Conservation (phyloP, 441 rosid genomes). For the Manihot esculenta region DNA sequence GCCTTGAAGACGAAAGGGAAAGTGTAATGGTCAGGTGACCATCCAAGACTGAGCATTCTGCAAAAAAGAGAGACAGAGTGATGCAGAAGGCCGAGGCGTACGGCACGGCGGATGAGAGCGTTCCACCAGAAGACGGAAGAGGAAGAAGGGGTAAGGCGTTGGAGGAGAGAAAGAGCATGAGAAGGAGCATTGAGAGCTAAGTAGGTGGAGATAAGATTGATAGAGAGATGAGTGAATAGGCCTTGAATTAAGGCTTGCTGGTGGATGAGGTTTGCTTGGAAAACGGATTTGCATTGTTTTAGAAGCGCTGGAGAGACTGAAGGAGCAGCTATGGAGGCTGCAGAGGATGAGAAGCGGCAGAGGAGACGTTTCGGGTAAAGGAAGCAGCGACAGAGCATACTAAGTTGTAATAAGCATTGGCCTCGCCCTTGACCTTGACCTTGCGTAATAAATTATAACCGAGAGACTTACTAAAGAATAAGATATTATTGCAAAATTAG, state of each 20-base stretch:
- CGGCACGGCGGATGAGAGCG: slow-evolving; percentile 50
- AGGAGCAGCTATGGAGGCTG: slow-evolving; percentile 27
- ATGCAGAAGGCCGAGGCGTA: slow-evolving; percentile 33
- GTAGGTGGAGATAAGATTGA: slow-evolving; percentile 67
- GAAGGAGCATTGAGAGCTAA: slow-evolving; percentile 50
- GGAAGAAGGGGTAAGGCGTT: slow-evolving; percentile 47
- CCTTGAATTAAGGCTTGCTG: slow-evolving; percentile 56
- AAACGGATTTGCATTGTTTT: slow-evolving; percentile 59
- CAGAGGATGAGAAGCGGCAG: slow-evolving; percentile 17
- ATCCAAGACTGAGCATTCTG: slow-evolving; percentile 52
- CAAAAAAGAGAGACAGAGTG: slow-evolving; percentile 42
- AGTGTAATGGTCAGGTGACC: slow-evolving; percentile 76
- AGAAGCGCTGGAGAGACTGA: slow-evolving; percentile 41
- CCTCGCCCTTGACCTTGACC: too few relatives aligned
- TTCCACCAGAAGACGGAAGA: slow-evolving; percentile 71
- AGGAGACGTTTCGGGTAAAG: background rate
- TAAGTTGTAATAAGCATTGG: background rate
- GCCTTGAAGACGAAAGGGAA: slow-evolving; percentile 81
- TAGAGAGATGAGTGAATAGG: slow-evolving; percentile 38
- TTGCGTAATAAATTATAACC: too few relatives aligned
- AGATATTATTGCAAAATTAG: too few relatives aligned
- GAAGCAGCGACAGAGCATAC: slow-evolving; percentile 13
- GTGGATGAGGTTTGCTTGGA: slow-evolving; percentile 61
- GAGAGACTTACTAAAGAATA: slow-evolving; percentile 11
- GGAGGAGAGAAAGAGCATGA: slow-evolving; percentile 55